Conservation (phyloP, 257 asterid species). For the Nicotiana undulata region DNA sequence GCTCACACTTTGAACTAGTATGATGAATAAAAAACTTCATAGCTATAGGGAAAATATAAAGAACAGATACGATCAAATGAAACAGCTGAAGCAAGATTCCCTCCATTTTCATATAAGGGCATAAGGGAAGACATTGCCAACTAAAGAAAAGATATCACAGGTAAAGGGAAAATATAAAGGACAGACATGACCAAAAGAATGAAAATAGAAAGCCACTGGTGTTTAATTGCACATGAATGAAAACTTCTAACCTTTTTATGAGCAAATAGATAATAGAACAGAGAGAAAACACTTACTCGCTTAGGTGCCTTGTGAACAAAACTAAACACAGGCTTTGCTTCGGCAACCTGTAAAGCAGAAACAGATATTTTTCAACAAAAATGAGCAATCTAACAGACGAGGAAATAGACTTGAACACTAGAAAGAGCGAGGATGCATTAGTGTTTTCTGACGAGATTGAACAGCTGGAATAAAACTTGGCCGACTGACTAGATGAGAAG, state of each 20-base stretch:
- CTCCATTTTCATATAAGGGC: background rate
- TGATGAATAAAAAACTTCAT: background rate
- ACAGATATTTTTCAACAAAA: background rate
- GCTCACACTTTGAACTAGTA: background rate
- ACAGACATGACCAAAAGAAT: background rate
- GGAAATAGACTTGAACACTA: background rate
- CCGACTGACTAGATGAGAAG: slow-evolving; percentile 2
- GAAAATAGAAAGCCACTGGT: background rate
- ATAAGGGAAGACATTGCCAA: background rate
- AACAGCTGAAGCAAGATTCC: background rate
- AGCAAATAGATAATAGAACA: background rate
- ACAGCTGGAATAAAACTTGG: background rate
- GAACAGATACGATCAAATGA: background rate
- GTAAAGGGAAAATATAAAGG: background rate
- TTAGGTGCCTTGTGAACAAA: slow-evolving; percentile 72
- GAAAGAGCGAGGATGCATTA: background rate
- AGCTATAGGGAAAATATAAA: background rate
- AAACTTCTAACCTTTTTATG: background rate
- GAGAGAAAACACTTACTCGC: slow-evolving; percentile 39
- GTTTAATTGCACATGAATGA: background rate
- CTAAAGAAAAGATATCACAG: background rate
- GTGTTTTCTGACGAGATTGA: background rate
- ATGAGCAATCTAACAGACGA: background rate
- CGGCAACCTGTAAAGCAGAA: slow-evolving; percentile 48
- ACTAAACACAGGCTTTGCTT: slow-evolving; percentile 46